Conservation (phyloP, 1,284 basidiomycete species). For the Malassezia globosa region DNA sequence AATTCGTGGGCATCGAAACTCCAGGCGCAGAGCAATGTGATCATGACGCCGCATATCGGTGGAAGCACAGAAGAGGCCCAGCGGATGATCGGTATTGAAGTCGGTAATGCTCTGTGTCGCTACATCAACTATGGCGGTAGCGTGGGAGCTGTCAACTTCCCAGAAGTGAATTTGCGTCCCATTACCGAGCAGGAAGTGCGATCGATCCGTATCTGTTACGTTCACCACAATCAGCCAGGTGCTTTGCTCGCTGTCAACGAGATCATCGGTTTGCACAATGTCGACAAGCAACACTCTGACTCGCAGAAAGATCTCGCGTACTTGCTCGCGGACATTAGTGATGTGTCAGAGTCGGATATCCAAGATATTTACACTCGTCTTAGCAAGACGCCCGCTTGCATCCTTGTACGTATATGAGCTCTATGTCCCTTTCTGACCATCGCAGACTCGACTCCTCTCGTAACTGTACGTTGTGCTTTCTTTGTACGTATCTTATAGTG, state of each 20-base stretch:
- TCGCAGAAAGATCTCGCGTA: slow-evolving; percentile 90
- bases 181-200: slow-evolving; percentile 63
- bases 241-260: slow-evolving; percentile 93
- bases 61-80: slow-evolving; percentile 99
- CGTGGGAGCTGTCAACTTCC: slow-evolving; percentile 92
- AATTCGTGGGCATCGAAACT: slow-evolving; percentile 39
- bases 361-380: slow-evolving; percentile 73
- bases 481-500: too few species aligned
- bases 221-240: slow-evolving; percentile 94
- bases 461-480: not conserved
- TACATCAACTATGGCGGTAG: slow-evolving; percentile 86
- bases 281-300: slow-evolving; percentile 97
- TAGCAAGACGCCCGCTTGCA: slow-evolving; percentile 55
- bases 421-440: not conserved
- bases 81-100: slow-evolving; percentile 91
- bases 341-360: slow-evolving; percentile 72
- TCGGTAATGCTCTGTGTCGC: slow-evolving; percentile 68
- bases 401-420: slow-evolving; percentile 24
- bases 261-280: slow-evolving; percentile 79
- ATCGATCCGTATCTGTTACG: slow-evolving; percentile 82
- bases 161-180: slow-evolving; percentile 92
- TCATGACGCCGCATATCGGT: slow-evolving; percentile 72
- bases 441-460: slow-evolving; percentile 15
- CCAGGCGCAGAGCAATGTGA: slow-evolving; percentile 34
- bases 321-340: slow-evolving; percentile 87